These are phyloP conservation scores for Verticillium dahliae DNA, from an alignment of 2,329 filamentous ascomycete species.

Conservation along the genomic window DNA sequence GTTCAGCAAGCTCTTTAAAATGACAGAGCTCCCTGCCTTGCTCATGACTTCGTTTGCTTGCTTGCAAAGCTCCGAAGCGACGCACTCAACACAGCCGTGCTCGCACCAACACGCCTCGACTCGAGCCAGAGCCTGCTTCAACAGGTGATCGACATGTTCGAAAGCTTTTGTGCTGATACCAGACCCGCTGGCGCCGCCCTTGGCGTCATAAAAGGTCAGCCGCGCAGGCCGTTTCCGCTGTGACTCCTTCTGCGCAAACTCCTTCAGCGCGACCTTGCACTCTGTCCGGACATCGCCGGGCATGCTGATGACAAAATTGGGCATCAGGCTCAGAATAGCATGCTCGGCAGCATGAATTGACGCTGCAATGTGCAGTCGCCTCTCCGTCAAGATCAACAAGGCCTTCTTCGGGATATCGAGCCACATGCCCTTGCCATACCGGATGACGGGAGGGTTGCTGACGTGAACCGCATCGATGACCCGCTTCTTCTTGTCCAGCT, in stretches of 20 bases:
- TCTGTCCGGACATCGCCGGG: constrained; percentile 91
- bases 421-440: constrained; percentile 89
- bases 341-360: constrained; percentile 95
- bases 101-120: constrained; percentile 71
- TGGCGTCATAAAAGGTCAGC: constrained; percentile 91
- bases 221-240: constrained; percentile 77
- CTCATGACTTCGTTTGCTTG: constrained; percentile 89
- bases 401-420: constrained; percentile 78
- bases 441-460: constrained; percentile 84
- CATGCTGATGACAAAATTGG: constrained; percentile 83
- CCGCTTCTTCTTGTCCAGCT: constrained; percentile 77
- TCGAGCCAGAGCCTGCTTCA: constrained; percentile 68
- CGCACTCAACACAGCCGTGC: constrained; percentile 84
- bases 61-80: constrained; percentile 76
- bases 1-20: constrained; percentile 69
- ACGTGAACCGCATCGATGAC: constrained; percentile 90
- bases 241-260: constrained; percentile 67
- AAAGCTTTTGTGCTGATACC: constrained; percentile 92
- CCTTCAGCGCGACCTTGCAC: constrained; percentile 84
- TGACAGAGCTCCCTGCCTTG: constrained; percentile 78
- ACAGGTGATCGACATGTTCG: constrained; percentile 77
- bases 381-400: constrained; percentile 68
- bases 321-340: constrained; percentile 77
- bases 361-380: constrained; percentile 73
- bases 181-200: constrained; percentile 75